phyloP scores from a whole-genome alignment of 2,329 filamentous ascomycete genomes.

The Botrytis porri region DNA sequence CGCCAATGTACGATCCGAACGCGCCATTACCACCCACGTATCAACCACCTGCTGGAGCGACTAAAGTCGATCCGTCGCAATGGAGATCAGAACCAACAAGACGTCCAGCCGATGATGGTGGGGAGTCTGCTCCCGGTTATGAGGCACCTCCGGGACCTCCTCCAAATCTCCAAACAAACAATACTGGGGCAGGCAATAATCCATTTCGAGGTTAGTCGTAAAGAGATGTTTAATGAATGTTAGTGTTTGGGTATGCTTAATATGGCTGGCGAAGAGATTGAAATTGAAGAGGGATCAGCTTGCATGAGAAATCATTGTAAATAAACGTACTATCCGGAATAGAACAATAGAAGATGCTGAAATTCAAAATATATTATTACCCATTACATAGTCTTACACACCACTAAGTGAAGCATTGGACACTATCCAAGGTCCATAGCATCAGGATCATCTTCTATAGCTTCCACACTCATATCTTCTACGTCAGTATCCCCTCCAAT shows the following conservation, averaged over 20 bases:
- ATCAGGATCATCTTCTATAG: slow-evolving; percentile 50
- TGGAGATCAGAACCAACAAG: slow-evolving; percentile 37
- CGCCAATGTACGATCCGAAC: slow-evolving; percentile 55
- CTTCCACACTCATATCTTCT: slow-evolving; percentile 29
- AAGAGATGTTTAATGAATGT: slow-evolving; percentile 23
- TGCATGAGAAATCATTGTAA: neutral
- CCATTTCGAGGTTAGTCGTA: slow-evolving; percentile 35
- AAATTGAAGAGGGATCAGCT: neutral
- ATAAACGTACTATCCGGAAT: slow-evolving; percentile 39
- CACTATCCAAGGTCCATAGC: slow-evolving; percentile 61
- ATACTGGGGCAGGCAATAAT: slow-evolving; percentile 39
- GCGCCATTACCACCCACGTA: slow-evolving; percentile 53
- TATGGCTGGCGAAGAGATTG: neutral
- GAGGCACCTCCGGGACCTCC: slow-evolving; percentile 51
- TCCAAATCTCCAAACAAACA: slow-evolving; percentile 38
- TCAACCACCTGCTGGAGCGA: slow-evolving; percentile 48
- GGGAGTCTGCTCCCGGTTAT: slow-evolving; percentile 39
- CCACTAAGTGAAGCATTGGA: slow-evolving; percentile 4
- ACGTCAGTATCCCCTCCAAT: neutral
- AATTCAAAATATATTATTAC: slow-evolving; percentile 9
- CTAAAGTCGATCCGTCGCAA: slow-evolving; percentile 55
- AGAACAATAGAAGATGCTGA: slow-evolving; percentile 19
- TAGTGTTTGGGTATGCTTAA: slow-evolving; percentile 20
- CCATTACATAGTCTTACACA: slow-evolving; percentile 5
- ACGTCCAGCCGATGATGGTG: slow-evolving; percentile 31